Evolutionary conservation across 768 basidiomycete genomes (phyloP).

Genomic region (Termitomyces sp.): DNA sequence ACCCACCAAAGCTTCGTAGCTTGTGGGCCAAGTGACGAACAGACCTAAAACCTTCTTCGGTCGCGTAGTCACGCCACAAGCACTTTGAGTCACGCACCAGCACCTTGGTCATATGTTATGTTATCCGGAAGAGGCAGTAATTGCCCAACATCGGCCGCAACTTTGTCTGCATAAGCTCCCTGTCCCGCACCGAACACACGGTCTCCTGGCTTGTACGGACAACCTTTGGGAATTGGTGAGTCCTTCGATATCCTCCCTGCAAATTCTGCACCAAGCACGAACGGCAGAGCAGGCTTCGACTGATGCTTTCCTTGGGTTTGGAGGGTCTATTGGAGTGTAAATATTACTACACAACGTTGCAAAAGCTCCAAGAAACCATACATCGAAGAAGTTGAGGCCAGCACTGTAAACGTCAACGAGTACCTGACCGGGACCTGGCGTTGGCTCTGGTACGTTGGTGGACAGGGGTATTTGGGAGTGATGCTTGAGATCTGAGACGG

Average conservation of each 20-base stretch:
- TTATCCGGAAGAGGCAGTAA: conserved; percentile 68
- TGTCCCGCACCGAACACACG: conserved; percentile 81
- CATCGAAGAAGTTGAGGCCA: conserved; percentile 76
- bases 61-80: neutral
- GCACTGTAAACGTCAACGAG: conserved; percentile 73
- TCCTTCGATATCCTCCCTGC: conserved; percentile 65
- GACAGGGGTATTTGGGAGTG: conserved; percentile 57
- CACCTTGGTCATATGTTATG: conserved; percentile 81
- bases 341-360: neutral
- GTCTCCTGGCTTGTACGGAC: conserved; percentile 76
- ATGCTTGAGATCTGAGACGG: conserved; percentile 64
- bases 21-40: conserved; percentile 88
- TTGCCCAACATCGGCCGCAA: conserved; percentile 44
- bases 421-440: conserved; percentile 45
- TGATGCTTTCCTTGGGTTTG: conserved; percentile 92
- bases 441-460: conserved; percentile 54
- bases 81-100: conserved; percentile 40
- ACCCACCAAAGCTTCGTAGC: conserved; percentile 86
- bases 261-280: conserved; percentile 82
- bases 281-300: conserved; percentile 76
- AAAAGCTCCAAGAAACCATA: conserved; percentile 18
- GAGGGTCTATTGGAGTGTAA: conserved; percentile 48
- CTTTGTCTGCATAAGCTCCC: conserved; percentile 77
- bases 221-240: conserved; percentile 77
- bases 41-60: conserved; percentile 41